Percentiles rank a stretch among this genome's conserved stretches.
Conservation (phyloP, 257 asterid species). For the Paulownia fortunei region DNA sequence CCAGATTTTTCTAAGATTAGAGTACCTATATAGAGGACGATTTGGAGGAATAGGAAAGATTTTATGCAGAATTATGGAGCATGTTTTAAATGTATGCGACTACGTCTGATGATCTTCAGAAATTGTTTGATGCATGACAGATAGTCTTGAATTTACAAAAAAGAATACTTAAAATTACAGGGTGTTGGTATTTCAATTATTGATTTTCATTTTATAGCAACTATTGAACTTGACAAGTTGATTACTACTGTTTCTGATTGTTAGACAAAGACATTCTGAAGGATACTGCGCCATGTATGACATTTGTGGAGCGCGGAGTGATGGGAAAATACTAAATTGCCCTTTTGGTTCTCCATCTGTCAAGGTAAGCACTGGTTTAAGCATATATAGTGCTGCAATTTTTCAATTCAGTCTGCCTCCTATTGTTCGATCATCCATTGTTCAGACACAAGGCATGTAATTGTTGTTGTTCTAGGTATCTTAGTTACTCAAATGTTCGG, state of each 20-base stretch:
- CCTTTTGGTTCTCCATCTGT: slow-evolving; percentile 64
- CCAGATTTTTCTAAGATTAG: no score
- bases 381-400: no score
- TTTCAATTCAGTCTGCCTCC: neutral
- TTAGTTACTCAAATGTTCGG: neutral
- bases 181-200: no score
- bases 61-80: no score
- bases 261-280: slow-evolving; percentile 57
- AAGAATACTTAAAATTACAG: no score
- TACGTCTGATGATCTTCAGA: no score
- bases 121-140: no score
- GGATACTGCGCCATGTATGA: slow-evolving; percentile 75
- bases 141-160: no score
- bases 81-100: no score
- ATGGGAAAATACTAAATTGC: slow-evolving; percentile 77
- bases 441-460: neutral
- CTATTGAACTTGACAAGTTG: slow-evolving; percentile 1
- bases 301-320: slow-evolving; percentile 71
- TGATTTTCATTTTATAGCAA: no score
- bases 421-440: neutral
- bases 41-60: no score
- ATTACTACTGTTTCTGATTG: slow-evolving; percentile 16
- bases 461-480: neutral
- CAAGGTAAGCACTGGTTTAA: slow-evolving; percentile 55
- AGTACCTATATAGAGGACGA: no score